Evolutionary conservation across 495 filamentous ascomycete genomes (phyloP).

Genomic region (Gamarada debralockiae): DNA sequence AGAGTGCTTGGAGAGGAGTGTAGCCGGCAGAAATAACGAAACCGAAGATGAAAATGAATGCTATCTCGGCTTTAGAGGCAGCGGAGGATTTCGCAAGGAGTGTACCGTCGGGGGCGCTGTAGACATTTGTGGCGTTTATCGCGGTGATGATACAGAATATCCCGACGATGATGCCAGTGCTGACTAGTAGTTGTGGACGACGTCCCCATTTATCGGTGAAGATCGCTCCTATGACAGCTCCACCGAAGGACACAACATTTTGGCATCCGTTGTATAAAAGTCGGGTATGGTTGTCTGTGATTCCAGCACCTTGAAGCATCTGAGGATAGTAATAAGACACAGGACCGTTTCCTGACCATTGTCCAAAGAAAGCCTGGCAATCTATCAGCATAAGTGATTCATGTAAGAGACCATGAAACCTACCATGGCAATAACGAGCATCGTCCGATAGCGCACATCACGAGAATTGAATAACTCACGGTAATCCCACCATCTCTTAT

Average conservation of each 20-base stretch:
- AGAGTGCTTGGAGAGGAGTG: conserved; percentile 60
- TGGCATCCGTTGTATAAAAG: conserved; percentile 55
- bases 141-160: conserved; percentile 47
- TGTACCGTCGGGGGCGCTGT: no score
- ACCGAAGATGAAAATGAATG: no score
- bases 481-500: conserved; percentile 66
- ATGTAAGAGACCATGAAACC: no score
- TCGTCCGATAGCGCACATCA: conserved; percentile 49
- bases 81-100: no score
- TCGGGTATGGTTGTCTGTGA: conserved; percentile 43
- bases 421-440: not conserved
- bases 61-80: no score
- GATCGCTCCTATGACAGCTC: conserved; percentile 45
- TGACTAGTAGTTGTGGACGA: conserved; percentile 40
- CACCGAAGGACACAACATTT: conserved; percentile 44
- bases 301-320: conserved; percentile 33
- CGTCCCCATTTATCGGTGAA: conserved; percentile 50
- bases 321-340: no score
- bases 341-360: no score
- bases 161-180: conserved; percentile 39
- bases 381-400: no score
- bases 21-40: no score
- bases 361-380: no score
- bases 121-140: conserved; percentile 33
- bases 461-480: conserved; percentile 55